Conservation (phyloP, 345 rosid genomes). For the Punica granatum region DNA sequence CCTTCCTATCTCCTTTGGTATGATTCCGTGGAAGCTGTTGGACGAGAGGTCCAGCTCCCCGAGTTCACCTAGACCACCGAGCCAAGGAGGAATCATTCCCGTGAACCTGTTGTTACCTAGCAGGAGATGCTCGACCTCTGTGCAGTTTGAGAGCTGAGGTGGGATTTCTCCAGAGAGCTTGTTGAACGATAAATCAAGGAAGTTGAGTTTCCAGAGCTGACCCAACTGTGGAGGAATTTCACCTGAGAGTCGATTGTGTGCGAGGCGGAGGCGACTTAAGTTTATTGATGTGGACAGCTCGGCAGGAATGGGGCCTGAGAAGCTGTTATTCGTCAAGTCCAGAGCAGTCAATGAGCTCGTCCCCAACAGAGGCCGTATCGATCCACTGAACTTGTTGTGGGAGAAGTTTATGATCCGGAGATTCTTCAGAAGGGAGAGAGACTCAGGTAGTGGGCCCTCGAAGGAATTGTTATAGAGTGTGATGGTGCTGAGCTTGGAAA, state of each 20-base stretch:
- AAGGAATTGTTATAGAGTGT: constrained; percentile 79
- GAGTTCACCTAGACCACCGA: constrained; percentile 50
- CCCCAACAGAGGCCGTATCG: constrained; percentile 56
- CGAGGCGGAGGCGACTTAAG: constrained; percentile 64
- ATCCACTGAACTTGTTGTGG: constrained; percentile 57
- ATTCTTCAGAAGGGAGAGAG: constrained; percentile 53
- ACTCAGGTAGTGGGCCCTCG: constrained; percentile 57
- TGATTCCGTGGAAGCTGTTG: constrained; percentile 48
- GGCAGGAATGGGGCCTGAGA: constrained; percentile 57
- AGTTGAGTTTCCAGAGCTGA: constrained; percentile 44
- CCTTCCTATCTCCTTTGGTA: constrained; percentile 61
- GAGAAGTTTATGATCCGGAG: constrained; percentile 75
- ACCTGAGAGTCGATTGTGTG: constrained; percentile 56
- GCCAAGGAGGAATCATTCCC: constrained; percentile 64
- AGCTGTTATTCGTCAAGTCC: constrained; percentile 75
- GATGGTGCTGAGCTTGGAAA: constrained; percentile 39
- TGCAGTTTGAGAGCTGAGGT: constrained; percentile 39
- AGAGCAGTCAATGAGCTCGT: constrained; percentile 49
- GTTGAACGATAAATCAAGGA: constrained; percentile 74
- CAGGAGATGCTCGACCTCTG: constrained; percentile 54
- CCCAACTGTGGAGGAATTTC: constrained; percentile 53
- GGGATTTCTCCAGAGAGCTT: constrained; percentile 49
- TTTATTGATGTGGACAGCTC: constrained; percentile 43
- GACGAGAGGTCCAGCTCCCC: constrained; percentile 83
- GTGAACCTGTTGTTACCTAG: constrained; percentile 51